phyloP scores from a whole-genome alignment of 2,329 filamentous ascomycete genomes.

The Microsporum ferrugineum region DNA sequence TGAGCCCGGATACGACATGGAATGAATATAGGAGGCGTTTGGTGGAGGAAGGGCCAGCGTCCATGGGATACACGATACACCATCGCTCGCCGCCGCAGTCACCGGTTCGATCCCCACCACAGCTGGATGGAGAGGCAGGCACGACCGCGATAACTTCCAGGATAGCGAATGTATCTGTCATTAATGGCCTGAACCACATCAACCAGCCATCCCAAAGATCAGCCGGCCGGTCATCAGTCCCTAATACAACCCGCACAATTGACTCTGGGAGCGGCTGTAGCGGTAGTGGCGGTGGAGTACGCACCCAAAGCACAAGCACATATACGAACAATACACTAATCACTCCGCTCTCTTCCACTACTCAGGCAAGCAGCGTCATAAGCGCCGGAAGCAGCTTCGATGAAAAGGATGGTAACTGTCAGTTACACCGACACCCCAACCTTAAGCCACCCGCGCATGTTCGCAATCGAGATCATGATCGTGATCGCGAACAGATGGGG shows the following conservation, averaged over 20 bases:
- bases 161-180: background rate
- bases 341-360: conserved; percentile 32
- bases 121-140: background rate
- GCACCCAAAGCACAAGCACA: conserved; percentile 32
- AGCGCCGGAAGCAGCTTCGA: conserved; percentile 31
- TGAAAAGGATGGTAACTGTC: conserved; percentile 24
- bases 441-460: background rate
- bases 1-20: background rate
- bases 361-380: conserved; percentile 36
- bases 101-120: background rate
- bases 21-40: background rate
- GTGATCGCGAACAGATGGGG: background rate
- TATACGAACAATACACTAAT: conserved; percentile 31
- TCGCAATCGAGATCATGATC: background rate
- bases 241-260: conserved; percentile 27
- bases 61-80: conserved; percentile 1
- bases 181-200: background rate
- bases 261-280: conserved; percentile 13
- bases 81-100: background rate
- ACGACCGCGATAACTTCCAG: background rate
- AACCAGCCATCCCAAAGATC: conserved; percentile 19
- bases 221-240: conserved; percentile 25
- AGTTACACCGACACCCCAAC: conserved; percentile 7
- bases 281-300: conserved; percentile 17
- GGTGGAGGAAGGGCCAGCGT: background rate